Percentiles rank a stretch among this genome's conserved stretches.
These are phyloP conservation scores for Penicillium mononematosum DNA, from an alignment of 495 filamentous ascomycete species.

Conservation along the genomic window DNA sequence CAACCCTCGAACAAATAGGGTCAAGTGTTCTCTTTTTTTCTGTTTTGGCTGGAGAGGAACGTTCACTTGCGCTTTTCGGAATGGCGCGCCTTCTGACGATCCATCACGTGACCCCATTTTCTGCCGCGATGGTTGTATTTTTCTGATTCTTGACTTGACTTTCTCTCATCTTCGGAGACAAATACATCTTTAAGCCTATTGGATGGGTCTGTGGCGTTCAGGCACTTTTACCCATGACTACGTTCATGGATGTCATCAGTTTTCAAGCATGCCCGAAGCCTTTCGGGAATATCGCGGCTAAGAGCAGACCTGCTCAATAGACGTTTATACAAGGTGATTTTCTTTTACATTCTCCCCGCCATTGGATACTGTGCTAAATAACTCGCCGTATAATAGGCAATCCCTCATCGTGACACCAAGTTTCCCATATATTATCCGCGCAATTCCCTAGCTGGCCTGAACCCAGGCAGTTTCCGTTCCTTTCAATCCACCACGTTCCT, in stretches of 20 bases:
- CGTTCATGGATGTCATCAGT: slow-evolving; percentile 54
- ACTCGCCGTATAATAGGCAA: neutral
- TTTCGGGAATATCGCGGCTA: slow-evolving; percentile 41
- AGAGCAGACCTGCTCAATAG: slow-evolving; percentile 24
- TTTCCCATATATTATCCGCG: neutral
- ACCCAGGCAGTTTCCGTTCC: slow-evolving; percentile 2
- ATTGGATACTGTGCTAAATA: neutral
- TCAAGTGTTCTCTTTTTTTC: neutral
- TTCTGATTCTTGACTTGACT: slow-evolving; percentile 5
- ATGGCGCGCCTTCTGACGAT: slow-evolving; percentile 43
- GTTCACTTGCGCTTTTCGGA: slow-evolving; percentile 32
- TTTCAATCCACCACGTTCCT: slow-evolving; percentile 2
- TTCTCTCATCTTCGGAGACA: slow-evolving; percentile 5
- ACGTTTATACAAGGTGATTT: slow-evolving; percentile 1
- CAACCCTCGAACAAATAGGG: slow-evolving; percentile 1
- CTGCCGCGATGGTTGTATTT: slow-evolving; percentile 21
- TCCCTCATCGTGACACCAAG: neutral
- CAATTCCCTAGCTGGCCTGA: neutral
- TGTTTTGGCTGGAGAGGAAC: slow-evolving; percentile 11
- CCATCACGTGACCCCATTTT: slow-evolving; percentile 40
- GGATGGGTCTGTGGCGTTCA: slow-evolving; percentile 17
- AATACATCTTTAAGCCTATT: slow-evolving; percentile 1
- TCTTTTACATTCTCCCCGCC: neutral
- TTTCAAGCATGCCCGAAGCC: slow-evolving; percentile 43
- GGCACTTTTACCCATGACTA: slow-evolving; percentile 26